Evolutionary conservation across 2,329 filamentous ascomycete species (phyloP).

Genomic region (Albifimbria verrucaria): DNA sequence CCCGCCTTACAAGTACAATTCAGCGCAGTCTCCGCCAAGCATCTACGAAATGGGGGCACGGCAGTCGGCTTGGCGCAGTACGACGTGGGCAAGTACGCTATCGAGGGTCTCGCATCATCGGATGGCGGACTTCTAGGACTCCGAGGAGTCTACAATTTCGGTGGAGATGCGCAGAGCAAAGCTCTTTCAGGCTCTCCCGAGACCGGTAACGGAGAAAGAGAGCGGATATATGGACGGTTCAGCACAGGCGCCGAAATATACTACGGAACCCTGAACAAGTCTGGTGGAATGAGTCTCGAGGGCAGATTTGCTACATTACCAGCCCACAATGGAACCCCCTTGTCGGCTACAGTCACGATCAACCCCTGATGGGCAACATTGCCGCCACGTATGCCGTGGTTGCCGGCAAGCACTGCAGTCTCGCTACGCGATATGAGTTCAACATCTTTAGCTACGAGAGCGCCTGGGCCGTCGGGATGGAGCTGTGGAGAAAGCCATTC

Average conservation of each 20-base stretch:
- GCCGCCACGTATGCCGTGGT: conserved; percentile 89
- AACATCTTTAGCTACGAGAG: conserved; percentile 99
- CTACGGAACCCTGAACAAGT: conserved; percentile 93
- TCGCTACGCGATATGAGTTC: conserved; percentile 92
- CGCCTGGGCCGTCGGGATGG: conserved; percentile 85
- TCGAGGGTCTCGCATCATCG: conserved; percentile 88
- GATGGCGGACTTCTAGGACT: conserved; percentile 87
- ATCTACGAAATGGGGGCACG: conserved; percentile 71
- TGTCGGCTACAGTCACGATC: conserved; percentile 88
- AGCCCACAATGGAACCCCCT: conserved; percentile 76
- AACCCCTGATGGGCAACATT: conserved; percentile 95
- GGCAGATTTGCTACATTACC: conserved; percentile 86
- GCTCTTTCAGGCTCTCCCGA: conserved; percentile 13
- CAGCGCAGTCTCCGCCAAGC: conserved; percentile 71
- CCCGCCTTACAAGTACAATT: conserved; percentile 77
- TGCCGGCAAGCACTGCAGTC: conserved; percentile 75
- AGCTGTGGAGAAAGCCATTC: conserved; percentile 75
- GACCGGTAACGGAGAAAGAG: conserved; percentile 37
- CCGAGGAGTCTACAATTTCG: conserved; percentile 92
- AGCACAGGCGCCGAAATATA: conserved; percentile 91
- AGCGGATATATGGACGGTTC: conserved; percentile 74
- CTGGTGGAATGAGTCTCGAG: conserved; percentile 85
- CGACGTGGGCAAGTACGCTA: conserved; percentile 80
- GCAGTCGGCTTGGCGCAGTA: conserved; percentile 72
- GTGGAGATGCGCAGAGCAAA: conserved; percentile 56